Conservation (phyloP, 225 moss, liverwort and hornwort genomes). For the Takakia lepidozioides region DNA sequence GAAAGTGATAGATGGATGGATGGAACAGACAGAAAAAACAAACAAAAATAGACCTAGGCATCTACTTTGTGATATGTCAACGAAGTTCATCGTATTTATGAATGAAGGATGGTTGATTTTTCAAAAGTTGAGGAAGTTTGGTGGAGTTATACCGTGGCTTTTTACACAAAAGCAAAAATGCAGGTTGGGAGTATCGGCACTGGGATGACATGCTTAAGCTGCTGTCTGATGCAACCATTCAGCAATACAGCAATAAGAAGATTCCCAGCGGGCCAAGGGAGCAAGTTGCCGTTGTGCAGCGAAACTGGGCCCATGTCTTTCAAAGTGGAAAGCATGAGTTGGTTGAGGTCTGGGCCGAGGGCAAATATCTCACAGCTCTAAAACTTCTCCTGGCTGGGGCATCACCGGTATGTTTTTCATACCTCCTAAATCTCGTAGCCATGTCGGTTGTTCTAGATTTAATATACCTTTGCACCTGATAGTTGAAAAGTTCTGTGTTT, state of each 20-base stretch:
- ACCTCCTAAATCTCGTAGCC: no score
- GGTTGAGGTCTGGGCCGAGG: slow-evolving; percentile 74
- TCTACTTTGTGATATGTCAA: no score
- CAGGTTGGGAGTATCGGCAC: slow-evolving; percentile 99
- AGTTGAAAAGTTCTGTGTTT: no score
- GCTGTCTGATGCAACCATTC: slow-evolving; percentile 52
- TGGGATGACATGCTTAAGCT: slow-evolving; percentile 73
- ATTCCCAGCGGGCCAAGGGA: slow-evolving; percentile 16
- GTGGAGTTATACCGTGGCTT: no score
- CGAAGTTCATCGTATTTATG: neutral
- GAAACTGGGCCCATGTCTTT: slow-evolving; percentile 85
- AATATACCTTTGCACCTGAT: no score
- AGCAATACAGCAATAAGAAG: slow-evolving; percentile 30
- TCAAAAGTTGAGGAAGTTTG: neutral
- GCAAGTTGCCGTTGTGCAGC: slow-evolving; percentile 26
- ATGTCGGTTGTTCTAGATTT: no score
- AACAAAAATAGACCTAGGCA: no score
- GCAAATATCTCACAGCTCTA: slow-evolving; percentile 63
- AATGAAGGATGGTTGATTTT: neutral
- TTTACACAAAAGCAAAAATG: no score
- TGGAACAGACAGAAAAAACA: no score
- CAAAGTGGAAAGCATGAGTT: slow-evolving; percentile 68
- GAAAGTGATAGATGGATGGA: neutral
- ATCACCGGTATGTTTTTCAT: slow-evolving; percentile 61
- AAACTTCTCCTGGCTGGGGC: slow-evolving; percentile 65